Conservation (phyloP, 2,329 filamentous ascomycete species). For the Simplicillium sp. region DNA sequence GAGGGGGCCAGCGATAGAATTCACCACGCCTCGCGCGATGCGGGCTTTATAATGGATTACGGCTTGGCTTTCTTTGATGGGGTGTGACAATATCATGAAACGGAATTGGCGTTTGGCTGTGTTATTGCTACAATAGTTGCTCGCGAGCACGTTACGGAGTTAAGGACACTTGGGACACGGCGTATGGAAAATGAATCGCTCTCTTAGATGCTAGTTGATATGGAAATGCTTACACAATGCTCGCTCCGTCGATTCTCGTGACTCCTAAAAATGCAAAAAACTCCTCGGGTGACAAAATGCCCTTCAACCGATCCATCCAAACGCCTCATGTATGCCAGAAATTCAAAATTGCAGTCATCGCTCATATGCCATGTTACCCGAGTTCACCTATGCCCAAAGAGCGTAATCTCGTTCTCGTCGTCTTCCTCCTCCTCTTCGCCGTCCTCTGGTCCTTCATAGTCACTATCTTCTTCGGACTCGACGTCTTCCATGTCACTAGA, state of each 20-base stretch:
- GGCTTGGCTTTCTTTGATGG: not conserved
- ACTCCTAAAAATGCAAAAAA: not conserved
- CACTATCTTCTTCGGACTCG: conserved; percentile 28
- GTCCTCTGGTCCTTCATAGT: conserved; percentile 29
- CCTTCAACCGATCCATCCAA: too few relatives aligned
- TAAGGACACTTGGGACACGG: too few relatives aligned
- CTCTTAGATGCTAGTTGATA: too few relatives aligned
- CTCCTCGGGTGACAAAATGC: too few relatives aligned
- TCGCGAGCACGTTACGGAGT: too few relatives aligned
- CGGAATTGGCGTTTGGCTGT: too few relatives aligned
- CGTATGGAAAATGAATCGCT: too few relatives aligned
- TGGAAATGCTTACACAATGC: not conserved
- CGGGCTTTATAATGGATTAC: not conserved
- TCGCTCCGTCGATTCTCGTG: not conserved
- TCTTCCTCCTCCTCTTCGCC: conserved; percentile 37
- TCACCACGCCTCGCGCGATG: not conserved
- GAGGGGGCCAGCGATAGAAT: conserved; percentile 19
- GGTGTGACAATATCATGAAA: not conserved
- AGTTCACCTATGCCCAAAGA: conserved; percentile 32
- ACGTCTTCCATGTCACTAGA: conserved; percentile 34
- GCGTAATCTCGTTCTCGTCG: conserved; percentile 37
- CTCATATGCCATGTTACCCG: conserved; percentile 1
- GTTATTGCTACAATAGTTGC: too few relatives aligned
- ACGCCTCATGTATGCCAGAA: not conserved
- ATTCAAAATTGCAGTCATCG: not conserved